These are phyloP conservation scores for Coemansia sp. DNA, from an alignment of 192 early-diverging fungal species.

Conservation along the genomic window DNA sequence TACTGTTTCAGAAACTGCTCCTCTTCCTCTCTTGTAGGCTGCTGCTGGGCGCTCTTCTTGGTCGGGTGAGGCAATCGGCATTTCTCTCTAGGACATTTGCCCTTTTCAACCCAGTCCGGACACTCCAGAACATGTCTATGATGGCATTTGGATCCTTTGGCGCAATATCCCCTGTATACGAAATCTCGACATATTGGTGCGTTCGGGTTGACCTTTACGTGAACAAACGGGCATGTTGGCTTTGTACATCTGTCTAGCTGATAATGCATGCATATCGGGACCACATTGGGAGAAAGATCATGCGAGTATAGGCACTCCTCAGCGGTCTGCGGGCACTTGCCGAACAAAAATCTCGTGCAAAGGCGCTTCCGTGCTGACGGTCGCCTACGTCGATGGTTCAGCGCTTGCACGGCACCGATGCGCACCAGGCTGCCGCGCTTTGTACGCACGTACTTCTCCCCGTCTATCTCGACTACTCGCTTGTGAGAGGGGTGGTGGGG, in stretches of 20 bases:
- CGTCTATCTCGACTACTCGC: slow-evolving; percentile 32
- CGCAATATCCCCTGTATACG: slow-evolving; percentile 62
- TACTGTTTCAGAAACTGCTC: slow-evolving; percentile 19
- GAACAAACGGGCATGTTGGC: slow-evolving; percentile 57
- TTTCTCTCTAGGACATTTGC: slow-evolving; percentile 54
- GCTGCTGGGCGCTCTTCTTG: background rate
- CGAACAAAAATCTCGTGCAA: slow-evolving; percentile 34
- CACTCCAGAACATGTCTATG: slow-evolving; percentile 69
- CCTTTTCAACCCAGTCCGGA: slow-evolving; percentile 64
- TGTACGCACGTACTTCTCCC: slow-evolving; percentile 40
- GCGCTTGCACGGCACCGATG: slow-evolving; percentile 15
- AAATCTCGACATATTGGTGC: slow-evolving; percentile 66
- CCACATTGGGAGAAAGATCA: slow-evolving; percentile 51
- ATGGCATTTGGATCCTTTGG: slow-evolving; percentile 54
- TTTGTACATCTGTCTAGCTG: slow-evolving; percentile 61
- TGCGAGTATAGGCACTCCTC: slow-evolving; percentile 60
- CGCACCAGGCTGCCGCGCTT: slow-evolving; percentile 34
- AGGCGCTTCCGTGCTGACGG: slow-evolving; percentile 10
- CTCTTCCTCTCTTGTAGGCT: slow-evolving; percentile 22
- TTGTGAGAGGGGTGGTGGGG: background rate
- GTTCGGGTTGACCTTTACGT: slow-evolving; percentile 56
- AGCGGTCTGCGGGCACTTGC: slow-evolving; percentile 17
- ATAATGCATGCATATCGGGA: slow-evolving; percentile 65
- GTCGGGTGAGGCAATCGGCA: slow-evolving; percentile 62
- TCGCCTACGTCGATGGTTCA: slow-evolving; percentile 10